Evolutionary conservation across 2,329 filamentous ascomycete genomes (phyloP), one percentile per base, ranked within the genome.

Genomic region (Penicillium hesseltinei): DNA sequence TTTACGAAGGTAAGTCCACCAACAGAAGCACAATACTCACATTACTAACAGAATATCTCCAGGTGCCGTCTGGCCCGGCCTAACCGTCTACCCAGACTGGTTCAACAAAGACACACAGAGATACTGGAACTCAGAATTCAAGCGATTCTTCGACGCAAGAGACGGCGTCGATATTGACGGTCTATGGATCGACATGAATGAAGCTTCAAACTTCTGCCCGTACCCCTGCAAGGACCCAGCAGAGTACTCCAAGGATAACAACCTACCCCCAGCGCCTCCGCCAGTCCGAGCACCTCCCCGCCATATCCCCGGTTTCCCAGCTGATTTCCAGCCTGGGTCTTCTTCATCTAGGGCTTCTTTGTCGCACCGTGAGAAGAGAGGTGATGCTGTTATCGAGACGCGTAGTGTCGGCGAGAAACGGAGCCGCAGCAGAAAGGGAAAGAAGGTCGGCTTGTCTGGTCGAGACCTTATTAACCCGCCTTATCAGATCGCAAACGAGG

Each of bases 21-120:
- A 17, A 2, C 33, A 44, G 2, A 13, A 48, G 19, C 2, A 19
- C 6, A 17, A 25, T 23, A n/a, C 4, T 10, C 1, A 36, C 1
- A 21, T 50, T 10, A 17, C 23, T 40, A 39, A 51, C 15, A 63
- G 10, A 15, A 23, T 23, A 23, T 47, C 17, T 23, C 17, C 19
- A 73, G 85, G 89, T 17, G 88, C 91, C 17, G 89, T 92, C 23
- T 93, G 90, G 90, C 87, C 90, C 6, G 90, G 90, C 45, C 81
- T 85, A 15, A 83, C 87, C 0, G 87, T 83, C 11, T 91, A 87
- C 73, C 88, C 88, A 0, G 90, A 93, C 70, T 93, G 89, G 89
- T 91, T 92, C 68, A 77, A 85, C 19, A 80, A 82, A 8, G 84
- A 84, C 51, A 83, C 85, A 2, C 81, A 85, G 47, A 67, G 75